Evolutionary conservation across 1,139 yeast species (phyloP), one percentile per base, ranked within the genome.

Genomic region (Kodamaea derodonti): DNA sequence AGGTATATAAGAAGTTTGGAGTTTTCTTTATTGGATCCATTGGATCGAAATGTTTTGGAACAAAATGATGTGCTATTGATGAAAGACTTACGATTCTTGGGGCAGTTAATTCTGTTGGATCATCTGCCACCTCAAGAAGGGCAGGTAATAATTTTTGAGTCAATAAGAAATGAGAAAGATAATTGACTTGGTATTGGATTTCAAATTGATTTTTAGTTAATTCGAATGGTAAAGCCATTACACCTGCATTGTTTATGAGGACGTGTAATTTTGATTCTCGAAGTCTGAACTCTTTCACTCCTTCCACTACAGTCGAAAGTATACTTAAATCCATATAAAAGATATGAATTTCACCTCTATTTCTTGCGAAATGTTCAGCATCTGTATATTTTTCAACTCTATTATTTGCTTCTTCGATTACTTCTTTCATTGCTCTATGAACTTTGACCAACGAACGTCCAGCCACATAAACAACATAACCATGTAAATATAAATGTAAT

Each of bases 401-500:
- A 18, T 43, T 52, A 11, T 50, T 47, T 0, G 90, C 87, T 51
- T 80, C 86, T 3, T 50, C 50, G 30, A 65, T 56, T 18, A 85
- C 66, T 10, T 75, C 78, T 22, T 61, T 60, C 6, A 81, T 75
- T 2, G 88, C 85, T 28, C 65, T 65, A 11, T 55, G 52, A 0
- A 82, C 80, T 42, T 78, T 71, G n/a, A 62, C 56, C 30, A 65
- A 66, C 44, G 72, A 79, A 43, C 95, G 61, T 1, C 95, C 92
- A 1, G 82, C 85, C 36, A 85, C 62, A 50, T 86, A 86, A 2
- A 86, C 81, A 3, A 70, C 62, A 52, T 75, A 83, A 0, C 96
- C 96, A 49, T 85, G 95, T 35, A 84, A 62, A 49, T 80, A 84
- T 10, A 87, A 66, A 49, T 85, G 94, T 14, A 85, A 60, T 3